Conservation (phyloP, 2,329 filamentous ascomycete species). For the Myotisia sp. region DNA sequence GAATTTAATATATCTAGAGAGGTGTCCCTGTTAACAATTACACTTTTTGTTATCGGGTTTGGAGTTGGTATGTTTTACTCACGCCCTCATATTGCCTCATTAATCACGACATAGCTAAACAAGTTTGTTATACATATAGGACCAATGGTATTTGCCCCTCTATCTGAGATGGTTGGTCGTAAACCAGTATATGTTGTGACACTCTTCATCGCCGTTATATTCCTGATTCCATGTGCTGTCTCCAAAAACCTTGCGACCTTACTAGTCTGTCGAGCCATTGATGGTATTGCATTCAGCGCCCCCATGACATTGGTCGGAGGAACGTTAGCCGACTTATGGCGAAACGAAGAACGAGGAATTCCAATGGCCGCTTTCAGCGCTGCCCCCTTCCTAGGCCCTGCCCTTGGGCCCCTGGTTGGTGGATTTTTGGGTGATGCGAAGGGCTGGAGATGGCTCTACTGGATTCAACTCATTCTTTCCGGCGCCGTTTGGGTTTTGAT, state of each 20-base stretch:
- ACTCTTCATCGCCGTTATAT: constrained; percentile 56
- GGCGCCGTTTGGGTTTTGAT: constrained; percentile 58
- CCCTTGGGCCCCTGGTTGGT: constrained; percentile 61
- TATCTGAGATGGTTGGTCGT: constrained; percentile 62
- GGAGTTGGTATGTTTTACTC: constrained; percentile 45
- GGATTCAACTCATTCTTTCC: constrained; percentile 67
- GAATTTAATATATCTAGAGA: constrained; percentile 57
- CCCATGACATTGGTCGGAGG: constrained; percentile 79
- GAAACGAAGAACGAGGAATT: constrained; percentile 66
- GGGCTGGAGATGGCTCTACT: constrained; percentile 76
- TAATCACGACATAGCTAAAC: too few species aligned
- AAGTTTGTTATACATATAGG: constrained; percentile 26
- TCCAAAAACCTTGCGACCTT: constrained; percentile 62
- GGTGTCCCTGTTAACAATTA: constrained; percentile 57
- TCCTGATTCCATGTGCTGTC: constrained; percentile 67
- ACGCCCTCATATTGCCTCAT: not conserved
- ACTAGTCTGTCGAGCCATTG: constrained; percentile 60
- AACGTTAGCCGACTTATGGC: constrained; percentile 72
- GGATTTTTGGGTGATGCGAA: constrained; percentile 57
- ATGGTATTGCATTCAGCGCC: constrained; percentile 70
- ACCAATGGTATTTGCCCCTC: constrained; percentile 64
- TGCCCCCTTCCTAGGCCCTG: constrained; percentile 69
- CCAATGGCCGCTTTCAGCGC: constrained; percentile 78
- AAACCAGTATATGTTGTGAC: constrained; percentile 57
- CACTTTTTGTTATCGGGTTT: constrained; percentile 68